phyloP scores from a whole-genome alignment of 2,329 filamentous ascomycete genomes.

The Xylariales sp. region DNA sequence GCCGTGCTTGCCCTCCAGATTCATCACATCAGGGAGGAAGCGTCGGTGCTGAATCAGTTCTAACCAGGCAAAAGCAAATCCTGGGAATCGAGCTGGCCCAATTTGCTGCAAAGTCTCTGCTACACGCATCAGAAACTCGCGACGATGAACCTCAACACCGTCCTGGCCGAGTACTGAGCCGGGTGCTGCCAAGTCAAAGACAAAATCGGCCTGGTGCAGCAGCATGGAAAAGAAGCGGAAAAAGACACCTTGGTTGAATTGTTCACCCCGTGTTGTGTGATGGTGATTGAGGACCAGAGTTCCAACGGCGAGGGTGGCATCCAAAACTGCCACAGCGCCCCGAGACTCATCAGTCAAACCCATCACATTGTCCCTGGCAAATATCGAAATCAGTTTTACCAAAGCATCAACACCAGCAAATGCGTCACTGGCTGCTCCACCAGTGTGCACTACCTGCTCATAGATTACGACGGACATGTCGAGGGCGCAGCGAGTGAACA shows the following conservation, averaged over 20 bases:
- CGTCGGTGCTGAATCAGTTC: slow-evolving; percentile 77
- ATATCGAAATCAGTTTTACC: slow-evolving; percentile 71
- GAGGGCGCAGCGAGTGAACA: slow-evolving; percentile 77
- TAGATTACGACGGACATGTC: slow-evolving; percentile 76
- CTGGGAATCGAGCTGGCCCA: slow-evolving; percentile 72
- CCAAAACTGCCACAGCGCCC: slow-evolving; percentile 67
- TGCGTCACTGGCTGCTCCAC: slow-evolving; percentile 52
- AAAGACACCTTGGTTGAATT: slow-evolving; percentile 84
- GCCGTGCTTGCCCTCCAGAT: slow-evolving; percentile 62
- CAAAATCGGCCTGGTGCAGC: slow-evolving; percentile 66
- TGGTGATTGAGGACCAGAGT: slow-evolving; percentile 82
- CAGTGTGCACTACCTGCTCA: slow-evolving; percentile 63
- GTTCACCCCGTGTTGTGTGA: slow-evolving; percentile 73
- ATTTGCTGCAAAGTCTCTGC: slow-evolving; percentile 68
- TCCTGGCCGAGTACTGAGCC: slow-evolving; percentile 25
- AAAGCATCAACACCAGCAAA: slow-evolving; percentile 72
- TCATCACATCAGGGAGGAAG: slow-evolving; percentile 76
- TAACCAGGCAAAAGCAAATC: slow-evolving; percentile 83
- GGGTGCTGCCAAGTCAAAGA: slow-evolving; percentile 35
- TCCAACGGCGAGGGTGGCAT: slow-evolving; percentile 72
- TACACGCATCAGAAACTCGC: slow-evolving; percentile 68
- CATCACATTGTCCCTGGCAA: slow-evolving; percentile 69
- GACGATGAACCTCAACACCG: slow-evolving; percentile 55
- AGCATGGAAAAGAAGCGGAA: slow-evolving; percentile 83
- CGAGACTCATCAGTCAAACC: slow-evolving; percentile 52